A percentile compares a stretch with the other conserved stretches of the same genome.
Conservation (phyloP, 441 rosid genomes). For the Arabidopsis lyrata region DNA sequence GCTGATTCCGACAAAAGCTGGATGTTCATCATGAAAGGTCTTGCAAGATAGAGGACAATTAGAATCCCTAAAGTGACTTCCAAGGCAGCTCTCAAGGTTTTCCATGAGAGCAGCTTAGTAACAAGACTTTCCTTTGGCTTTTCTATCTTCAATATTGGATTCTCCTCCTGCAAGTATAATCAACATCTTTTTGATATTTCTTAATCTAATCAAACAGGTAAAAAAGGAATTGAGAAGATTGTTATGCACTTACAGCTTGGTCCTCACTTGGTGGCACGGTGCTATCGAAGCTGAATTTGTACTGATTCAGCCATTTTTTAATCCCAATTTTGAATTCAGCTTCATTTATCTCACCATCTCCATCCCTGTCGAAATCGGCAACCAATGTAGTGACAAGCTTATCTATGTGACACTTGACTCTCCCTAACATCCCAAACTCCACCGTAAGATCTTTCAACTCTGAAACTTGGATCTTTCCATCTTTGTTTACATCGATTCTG, state of each 20-base stretch:
- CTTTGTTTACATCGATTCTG: slow-evolving; percentile 32
- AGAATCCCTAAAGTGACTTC: slow-evolving; percentile 46
- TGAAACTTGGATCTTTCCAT: slow-evolving; percentile 39
- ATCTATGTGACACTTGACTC: slow-evolving; percentile 35
- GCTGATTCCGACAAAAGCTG: slow-evolving; percentile 50
- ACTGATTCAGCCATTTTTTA: slow-evolving; percentile 32
- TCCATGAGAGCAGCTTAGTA: slow-evolving; percentile 27
- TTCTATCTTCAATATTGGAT: slow-evolving; percentile 35
- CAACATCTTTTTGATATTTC: slow-evolving; percentile 31
- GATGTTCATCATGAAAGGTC: slow-evolving; percentile 51
- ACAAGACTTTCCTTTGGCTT: slow-evolving; percentile 27
- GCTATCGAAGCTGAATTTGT: slow-evolving; percentile 23
- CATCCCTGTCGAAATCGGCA: slow-evolving; percentile 33
- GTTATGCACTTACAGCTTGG: slow-evolving; percentile 25
- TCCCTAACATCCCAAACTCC: slow-evolving; percentile 44
- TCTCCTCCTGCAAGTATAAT: neutral
- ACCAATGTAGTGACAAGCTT: slow-evolving; percentile 31
- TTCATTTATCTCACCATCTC: slow-evolving; percentile 37
- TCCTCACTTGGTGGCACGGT: slow-evolving; percentile 20
- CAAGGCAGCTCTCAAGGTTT: slow-evolving; percentile 36
- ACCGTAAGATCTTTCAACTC: slow-evolving; percentile 31
- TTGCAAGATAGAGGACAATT: slow-evolving; percentile 49
- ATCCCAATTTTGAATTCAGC: slow-evolving; percentile 32
- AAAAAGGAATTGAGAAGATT: neutral
- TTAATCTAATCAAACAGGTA: slow-evolving; percentile 14